Evolutionary conservation across 176 grass and related monocot genomes (phyloP), one percentile per base, ranked within the genome.

Genomic region (Olyra latifolia): DNA sequence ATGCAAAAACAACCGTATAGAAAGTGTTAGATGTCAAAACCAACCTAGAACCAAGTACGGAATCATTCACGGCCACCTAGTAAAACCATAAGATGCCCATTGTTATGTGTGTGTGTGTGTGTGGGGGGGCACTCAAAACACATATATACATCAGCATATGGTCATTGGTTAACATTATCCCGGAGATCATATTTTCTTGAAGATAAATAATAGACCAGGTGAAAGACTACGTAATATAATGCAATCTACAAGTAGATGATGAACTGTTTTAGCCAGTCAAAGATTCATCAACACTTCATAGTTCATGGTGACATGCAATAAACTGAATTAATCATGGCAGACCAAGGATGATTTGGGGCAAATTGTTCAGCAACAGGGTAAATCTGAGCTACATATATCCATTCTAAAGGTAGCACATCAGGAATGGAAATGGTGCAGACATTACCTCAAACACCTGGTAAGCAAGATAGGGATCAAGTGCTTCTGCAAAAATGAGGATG

Each of bases 41-140:
- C 76, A 89, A 99, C 96, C 92, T 93, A 90, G 83, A 99, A 99
- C 92, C 96, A 93, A 99, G 91, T 27, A 91, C 42, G 8, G 90
- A 89, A 75, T 83, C 88, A 76, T 99, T 95, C 70, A 88, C 58
- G 27, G 55, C 4, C 29, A 95, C 90, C 79, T 88, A 93, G 86
- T 99, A 99, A 82, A 95, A 99, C 81, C 46, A 86, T 45, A 82
- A 48, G 19, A 49, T 69, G 47, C 7, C 7, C 30, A 66, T 55
- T 55, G 15, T 62, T 62, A 56, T 0, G n/a, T n/a, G n/a, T n/a
- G n/a, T n/a, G n/a, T n/a, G n/a, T n/a, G n/a, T n/a, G n/a, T n/a
- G n/a, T n/a, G n/a, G 8, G 25, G 67, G 19, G 8, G 48, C 30
- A 24, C 38, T 22, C 1, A 72, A 44, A 67, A n/a, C n/a, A n/a